Conservation (phyloP, 2,329 filamentous ascomycete genomes). For the Pseudogymnoascus sp. region DNA sequence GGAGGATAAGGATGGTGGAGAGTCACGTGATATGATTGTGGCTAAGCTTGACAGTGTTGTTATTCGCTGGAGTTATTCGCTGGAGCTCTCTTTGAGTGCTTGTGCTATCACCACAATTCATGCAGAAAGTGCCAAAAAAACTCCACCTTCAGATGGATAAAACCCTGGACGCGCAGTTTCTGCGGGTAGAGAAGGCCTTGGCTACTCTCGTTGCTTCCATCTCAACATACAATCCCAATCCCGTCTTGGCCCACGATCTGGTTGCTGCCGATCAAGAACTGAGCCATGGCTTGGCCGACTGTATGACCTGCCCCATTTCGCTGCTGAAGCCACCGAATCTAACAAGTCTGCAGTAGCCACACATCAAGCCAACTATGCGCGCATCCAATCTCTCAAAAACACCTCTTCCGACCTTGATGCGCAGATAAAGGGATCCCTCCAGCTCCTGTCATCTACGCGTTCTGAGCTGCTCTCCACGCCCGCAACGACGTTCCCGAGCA, state of each 20-base stretch:
- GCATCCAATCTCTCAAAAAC: conserved; percentile 59
- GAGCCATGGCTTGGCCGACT: conserved; percentile 53
- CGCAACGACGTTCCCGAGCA: conserved; percentile 45
- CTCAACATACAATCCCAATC: conserved; percentile 70
- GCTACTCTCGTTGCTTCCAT: conserved; percentile 68
- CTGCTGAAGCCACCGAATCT: not conserved
- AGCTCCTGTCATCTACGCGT: conserved; percentile 61
- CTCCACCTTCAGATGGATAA: conserved; percentile 44
- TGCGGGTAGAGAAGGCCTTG: conserved; percentile 58
- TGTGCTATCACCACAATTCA: not conserved
- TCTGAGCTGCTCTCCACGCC: conserved; percentile 60
- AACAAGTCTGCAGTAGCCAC: conserved; percentile 45
- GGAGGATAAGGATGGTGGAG: too few relatives aligned
- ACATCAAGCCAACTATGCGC: conserved; percentile 67
- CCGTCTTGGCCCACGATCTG: conserved; percentile 58
- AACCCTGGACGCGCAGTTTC: conserved; percentile 52
- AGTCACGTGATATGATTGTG: not conserved
- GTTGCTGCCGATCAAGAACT: conserved; percentile 62
- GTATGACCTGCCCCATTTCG: conserved; percentile 33
- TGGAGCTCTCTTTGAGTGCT: not conserved
- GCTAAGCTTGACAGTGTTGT: not conserved
- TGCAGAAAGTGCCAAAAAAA: not conserved
- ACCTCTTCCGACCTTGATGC: conserved; percentile 57
- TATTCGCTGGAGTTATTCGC: not conserved
- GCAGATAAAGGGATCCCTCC: conserved; percentile 63